A percentile compares a stretch with the other conserved stretches of the same genome.
These are phyloP conservation scores for Epipyxis sp. DNA, from an alignment of 108 stramenopile species.

Conservation along the genomic window DNA sequence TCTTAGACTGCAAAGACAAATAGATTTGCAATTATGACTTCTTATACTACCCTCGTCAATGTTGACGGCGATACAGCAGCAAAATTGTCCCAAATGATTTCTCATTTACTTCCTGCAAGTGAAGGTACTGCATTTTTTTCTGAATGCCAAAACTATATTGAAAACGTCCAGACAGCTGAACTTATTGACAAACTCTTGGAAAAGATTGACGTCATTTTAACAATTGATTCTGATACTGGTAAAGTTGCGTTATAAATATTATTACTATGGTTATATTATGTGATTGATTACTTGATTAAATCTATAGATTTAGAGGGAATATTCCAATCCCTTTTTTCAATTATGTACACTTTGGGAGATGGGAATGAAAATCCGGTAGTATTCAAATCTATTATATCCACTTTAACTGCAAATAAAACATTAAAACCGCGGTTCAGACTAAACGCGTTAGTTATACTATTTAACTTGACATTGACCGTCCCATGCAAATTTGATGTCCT, in stretches of 20 bases:
- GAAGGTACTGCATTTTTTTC: no score
- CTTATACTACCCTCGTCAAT: constrained; percentile 22
- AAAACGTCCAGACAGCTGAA: neutral
- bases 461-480: constrained; percentile 1
- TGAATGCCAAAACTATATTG: neutral
- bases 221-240: neutral
- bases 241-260: no score
- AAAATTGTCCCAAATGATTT: constrained; percentile 9
- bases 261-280: no score
- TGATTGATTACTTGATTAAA: no score
- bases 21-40: constrained; percentile 1
- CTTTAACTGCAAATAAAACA: neutral
- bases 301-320: constrained; percentile 8
- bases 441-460: neutral
- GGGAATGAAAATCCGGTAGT: neutral
- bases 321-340: constrained; percentile 18
- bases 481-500: neutral
- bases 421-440: neutral
- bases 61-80: constrained; percentile 4
- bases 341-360: neutral
- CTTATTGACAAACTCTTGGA: neutral
- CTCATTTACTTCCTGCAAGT: neutral
- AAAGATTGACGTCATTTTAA: neutral
- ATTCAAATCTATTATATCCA: neutral
- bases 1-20: no score